Conservation (phyloP, 163 green algal genomes). For the Picocystis sp. region DNA sequence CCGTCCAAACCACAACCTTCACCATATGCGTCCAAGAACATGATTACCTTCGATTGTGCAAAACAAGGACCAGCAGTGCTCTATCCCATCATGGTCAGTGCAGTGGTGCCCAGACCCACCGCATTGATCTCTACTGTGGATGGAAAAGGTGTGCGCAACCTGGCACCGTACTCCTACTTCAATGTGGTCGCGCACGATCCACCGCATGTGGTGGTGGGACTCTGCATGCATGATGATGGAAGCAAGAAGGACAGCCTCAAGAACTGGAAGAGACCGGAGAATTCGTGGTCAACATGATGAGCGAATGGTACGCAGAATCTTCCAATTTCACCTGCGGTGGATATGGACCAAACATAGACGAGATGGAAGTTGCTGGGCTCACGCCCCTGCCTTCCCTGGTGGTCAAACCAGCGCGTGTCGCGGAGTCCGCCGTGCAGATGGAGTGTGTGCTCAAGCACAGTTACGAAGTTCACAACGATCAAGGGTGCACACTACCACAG, state of each 20-base stretch:
- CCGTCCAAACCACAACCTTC: too few species aligned
- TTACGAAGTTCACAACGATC: slow-evolving; percentile 25
- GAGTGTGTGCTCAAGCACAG: slow-evolving; percentile 62
- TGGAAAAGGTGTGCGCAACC: slow-evolving; percentile 35
- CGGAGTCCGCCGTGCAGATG: slow-evolving; percentile 69
- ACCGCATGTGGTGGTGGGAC: slow-evolving; percentile 44
- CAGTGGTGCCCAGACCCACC: slow-evolving; percentile 55
- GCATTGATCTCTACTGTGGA: slow-evolving; percentile 50
- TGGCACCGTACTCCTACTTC: slow-evolving; percentile 84
- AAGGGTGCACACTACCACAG: slow-evolving; percentile 33
- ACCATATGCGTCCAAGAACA: too few species aligned
- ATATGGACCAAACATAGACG: slow-evolving; percentile 54
- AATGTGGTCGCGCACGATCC: slow-evolving; percentile 63
- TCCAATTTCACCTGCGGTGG: slow-evolving; percentile 77
- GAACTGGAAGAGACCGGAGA: slow-evolving; percentile 71
- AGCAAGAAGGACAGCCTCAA: slow-evolving; percentile 63
- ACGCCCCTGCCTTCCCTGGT: slow-evolving; percentile 44
- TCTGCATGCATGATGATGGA: slow-evolving; percentile 14
- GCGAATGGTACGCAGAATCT: slow-evolving; percentile 83
- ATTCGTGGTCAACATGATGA: slow-evolving; percentile 86
- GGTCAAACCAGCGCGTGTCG: slow-evolving; percentile 59
- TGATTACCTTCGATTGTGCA: too few species aligned
- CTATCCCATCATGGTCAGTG: slow-evolving; percentile 60
- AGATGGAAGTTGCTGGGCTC: slow-evolving; percentile 57
- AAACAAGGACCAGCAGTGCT: slow-evolving; percentile 3